phyloP scores from a whole-genome alignment of 148 eudicot species.

The Talinum fruticosum region DNA sequence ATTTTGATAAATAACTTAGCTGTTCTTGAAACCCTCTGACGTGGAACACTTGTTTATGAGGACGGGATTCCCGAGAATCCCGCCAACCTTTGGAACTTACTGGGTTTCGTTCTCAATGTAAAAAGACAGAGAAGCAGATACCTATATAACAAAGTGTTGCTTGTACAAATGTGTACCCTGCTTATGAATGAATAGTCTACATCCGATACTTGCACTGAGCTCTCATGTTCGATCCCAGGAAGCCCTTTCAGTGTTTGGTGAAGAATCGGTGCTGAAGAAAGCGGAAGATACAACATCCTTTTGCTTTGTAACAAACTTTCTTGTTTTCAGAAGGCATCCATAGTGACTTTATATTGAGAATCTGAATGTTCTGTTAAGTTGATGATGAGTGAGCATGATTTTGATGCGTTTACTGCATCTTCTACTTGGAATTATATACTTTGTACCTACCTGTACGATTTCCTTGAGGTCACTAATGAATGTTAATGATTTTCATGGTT shows the following conservation, averaged over 20 bases:
- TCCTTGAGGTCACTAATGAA: not conserved
- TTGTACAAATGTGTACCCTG: not conserved
- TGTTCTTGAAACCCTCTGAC: slow-evolving; percentile 22
- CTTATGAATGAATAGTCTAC: not conserved
- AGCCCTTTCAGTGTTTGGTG: not conserved
- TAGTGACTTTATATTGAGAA: not conserved
- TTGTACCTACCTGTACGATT: not conserved
- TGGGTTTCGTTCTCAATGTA: slow-evolving; percentile 17
- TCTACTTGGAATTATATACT: not conserved
- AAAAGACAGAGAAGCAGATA: not conserved
- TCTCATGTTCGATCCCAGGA: not conserved
- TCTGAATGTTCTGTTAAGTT: not conserved
- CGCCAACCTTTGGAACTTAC: slow-evolving; percentile 7
- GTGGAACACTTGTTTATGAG: slow-evolving; percentile 26
- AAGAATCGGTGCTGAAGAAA: not conserved
- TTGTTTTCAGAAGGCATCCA: no score
- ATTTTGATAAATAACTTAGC: slow-evolving; percentile 24
- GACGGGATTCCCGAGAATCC: slow-evolving; percentile 15
- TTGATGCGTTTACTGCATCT: not conserved
- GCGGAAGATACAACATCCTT: not conserved
- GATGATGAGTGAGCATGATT: not conserved
- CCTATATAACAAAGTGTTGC: not conserved
- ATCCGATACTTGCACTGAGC: not conserved
- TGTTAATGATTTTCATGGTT: not conserved
- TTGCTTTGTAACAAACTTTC: not conserved